Evolutionary conservation across 192 early-diverging fungal genomes (phyloP).

Genomic region (Coemansia sp.): DNA sequence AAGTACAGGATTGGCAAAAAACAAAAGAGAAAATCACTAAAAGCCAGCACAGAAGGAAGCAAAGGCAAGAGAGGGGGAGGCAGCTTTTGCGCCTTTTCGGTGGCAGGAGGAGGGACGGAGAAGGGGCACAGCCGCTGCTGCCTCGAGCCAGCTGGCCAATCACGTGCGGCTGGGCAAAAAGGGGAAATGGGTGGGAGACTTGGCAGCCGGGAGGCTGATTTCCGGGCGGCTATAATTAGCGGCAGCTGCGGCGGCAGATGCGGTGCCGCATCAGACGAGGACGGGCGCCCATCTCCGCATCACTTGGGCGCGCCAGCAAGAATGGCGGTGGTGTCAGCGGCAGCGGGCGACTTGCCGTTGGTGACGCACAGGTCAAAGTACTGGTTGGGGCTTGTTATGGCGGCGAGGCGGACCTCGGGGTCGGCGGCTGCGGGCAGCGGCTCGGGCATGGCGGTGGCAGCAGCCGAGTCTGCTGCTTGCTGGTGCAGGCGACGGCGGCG

Average conservation of each 20-base stretch:
- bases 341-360: slow-evolving; percentile 3
- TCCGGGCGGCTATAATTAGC: too few relatives aligned
- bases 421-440: slow-evolving; percentile 53
- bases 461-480: neutral
- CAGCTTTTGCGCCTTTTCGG: neutral
- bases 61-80: neutral
- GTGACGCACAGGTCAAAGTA: slow-evolving; percentile 72
- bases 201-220: too few relatives aligned
- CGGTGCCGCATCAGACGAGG: too few relatives aligned
- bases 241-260: too few relatives aligned
- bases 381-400: slow-evolving; percentile 93
- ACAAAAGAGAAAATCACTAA: neutral
- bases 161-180: too few relatives aligned
- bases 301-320: neutral
- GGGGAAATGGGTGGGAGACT: too few relatives aligned
- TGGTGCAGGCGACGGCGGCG: slow-evolving; percentile 11
- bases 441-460: slow-evolving; percentile 71
- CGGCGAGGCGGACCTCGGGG: slow-evolving; percentile 42
- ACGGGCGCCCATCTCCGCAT: too few relatives aligned
- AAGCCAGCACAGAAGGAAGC: neutral
- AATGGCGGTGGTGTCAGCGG: neutral
- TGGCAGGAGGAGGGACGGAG: too few relatives aligned
- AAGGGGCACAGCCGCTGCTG: too few relatives aligned
- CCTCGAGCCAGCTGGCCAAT: too few relatives aligned
- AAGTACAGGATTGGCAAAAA: neutral